phyloP scores from a whole-genome alignment of 2,329 filamentous ascomycete genomes.

The Zelopaecilomyces penicillatus region DNA sequence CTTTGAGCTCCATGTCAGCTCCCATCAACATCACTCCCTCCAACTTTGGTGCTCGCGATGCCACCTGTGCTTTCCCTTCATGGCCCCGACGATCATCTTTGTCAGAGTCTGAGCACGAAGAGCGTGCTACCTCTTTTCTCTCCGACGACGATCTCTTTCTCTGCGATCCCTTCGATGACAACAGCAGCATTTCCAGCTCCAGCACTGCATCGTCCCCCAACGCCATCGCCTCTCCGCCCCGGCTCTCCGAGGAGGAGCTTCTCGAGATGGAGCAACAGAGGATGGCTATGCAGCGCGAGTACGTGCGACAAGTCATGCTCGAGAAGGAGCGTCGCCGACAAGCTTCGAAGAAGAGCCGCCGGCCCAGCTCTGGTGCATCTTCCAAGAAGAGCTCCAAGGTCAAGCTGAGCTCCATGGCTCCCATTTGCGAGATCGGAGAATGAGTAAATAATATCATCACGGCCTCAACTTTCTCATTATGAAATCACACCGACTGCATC shows the following conservation, averaged over 20 bases:
- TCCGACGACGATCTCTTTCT: slow-evolving; percentile 58
- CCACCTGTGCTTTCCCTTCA: slow-evolving; percentile 47
- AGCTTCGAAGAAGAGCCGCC: slow-evolving; percentile 28
- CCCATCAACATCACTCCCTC: slow-evolving; percentile 39
- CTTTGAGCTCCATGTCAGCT: slow-evolving; percentile 33
- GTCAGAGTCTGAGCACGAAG: slow-evolving; percentile 30
- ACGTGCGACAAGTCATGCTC: slow-evolving; percentile 38
- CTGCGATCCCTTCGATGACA: slow-evolving; percentile 40
- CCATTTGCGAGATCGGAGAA: slow-evolving; percentile 40
- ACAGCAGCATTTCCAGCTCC: slow-evolving; percentile 38
- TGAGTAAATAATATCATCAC: neutral
- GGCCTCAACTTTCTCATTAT: neutral
- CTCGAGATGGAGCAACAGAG: slow-evolving; percentile 43
- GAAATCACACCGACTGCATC: neutral
- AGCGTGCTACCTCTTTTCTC: slow-evolving; percentile 47
- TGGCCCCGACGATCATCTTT: slow-evolving; percentile 50
- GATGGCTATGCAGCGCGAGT: slow-evolving; percentile 43
- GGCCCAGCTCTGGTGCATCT: slow-evolving; percentile 26
- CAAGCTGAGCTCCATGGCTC: slow-evolving; percentile 42
- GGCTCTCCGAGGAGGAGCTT: slow-evolving; percentile 38
- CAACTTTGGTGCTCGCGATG: slow-evolving; percentile 32
- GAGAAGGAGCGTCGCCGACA: slow-evolving; percentile 49
- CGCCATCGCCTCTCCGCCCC: slow-evolving; percentile 23
- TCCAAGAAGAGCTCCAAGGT: slow-evolving; percentile 44
- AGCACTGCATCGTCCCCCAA: slow-evolving; percentile 30